Evolutionary conservation across 164 flowering plant species (phyloP).

Genomic region (Paratinospora sagittata): DNA sequence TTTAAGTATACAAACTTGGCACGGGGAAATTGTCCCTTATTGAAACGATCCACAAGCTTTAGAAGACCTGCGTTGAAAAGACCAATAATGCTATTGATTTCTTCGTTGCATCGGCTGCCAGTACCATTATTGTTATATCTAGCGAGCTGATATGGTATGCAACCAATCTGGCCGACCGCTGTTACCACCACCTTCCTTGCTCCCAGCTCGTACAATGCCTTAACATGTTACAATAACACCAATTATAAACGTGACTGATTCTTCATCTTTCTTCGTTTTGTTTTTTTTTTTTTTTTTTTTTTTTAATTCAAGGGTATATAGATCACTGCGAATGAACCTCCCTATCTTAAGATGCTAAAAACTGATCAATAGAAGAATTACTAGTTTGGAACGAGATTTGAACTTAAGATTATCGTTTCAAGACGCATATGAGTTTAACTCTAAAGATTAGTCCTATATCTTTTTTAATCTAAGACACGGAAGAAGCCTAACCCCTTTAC

Average conservation of each 20-base stretch:
- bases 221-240: neutral
- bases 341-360: neutral
- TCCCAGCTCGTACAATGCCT: slow-evolving; percentile 61
- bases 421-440: too few relatives aligned
- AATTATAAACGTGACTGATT: too few relatives aligned
- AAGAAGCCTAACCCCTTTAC: too few relatives aligned
- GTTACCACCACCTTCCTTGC: slow-evolving; percentile 73
- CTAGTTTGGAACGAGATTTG: too few relatives aligned
- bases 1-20: slow-evolving; percentile 70
- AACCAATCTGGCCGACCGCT: slow-evolving; percentile 71
- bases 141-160: slow-evolving; percentile 85
- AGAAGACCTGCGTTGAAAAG: slow-evolving; percentile 61
- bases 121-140: slow-evolving; percentile 32
- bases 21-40: slow-evolving; percentile 55
- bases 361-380: neutral
- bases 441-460: too few relatives aligned
- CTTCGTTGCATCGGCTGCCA: slow-evolving; percentile 53
- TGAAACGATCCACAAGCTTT: slow-evolving; percentile 49
- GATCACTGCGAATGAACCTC: too few relatives aligned
- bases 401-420: too few relatives aligned
- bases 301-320: too few relatives aligned
- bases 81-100: slow-evolving; percentile 48
- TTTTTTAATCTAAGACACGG: too few relatives aligned
- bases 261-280: too few relatives aligned
- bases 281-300: too few relatives aligned